phyloP scores from a whole-genome alignment of 108 stramenopile genomes.

The Nitzschia sp. region DNA sequence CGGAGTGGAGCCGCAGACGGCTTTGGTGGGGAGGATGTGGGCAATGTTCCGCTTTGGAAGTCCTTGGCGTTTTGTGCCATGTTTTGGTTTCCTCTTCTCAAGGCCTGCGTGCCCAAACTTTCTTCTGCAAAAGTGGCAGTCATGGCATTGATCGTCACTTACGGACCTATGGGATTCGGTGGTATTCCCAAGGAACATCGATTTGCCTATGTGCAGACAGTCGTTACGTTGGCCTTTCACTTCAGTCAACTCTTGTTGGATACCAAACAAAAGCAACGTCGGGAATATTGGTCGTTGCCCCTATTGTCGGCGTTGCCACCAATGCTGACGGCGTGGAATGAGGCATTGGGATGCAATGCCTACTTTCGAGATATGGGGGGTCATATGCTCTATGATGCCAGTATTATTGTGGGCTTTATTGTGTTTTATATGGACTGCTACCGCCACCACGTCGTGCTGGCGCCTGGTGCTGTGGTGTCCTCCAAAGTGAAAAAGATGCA shows the following conservation, averaged over 20 bases:
- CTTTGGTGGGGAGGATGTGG: neutral
- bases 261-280: conserved; percentile 10
- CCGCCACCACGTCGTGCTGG: neutral
- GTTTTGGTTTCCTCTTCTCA: conserved; percentile 30
- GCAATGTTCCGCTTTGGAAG: neutral
- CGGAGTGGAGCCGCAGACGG: neutral
- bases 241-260: conserved; percentile 12
- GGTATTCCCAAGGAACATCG: neutral
- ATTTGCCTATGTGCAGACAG: conserved; percentile 28
- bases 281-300: conserved; percentile 20
- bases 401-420: conserved; percentile 13
- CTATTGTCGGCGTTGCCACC: conserved; percentile 1
- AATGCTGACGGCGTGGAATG: conserved; percentile 17
- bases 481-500: too few relatives aligned
- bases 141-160: conserved; percentile 2
- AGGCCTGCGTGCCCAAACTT: conserved; percentile 13
- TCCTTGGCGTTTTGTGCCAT: neutral
- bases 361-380: conserved; percentile 22
- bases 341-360: conserved; percentile 17
- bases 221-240: conserved; percentile 18
- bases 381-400: conserved; percentile 22
- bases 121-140: neutral
- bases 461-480: too few relatives aligned
- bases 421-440: conserved; percentile 11
- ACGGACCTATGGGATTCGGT: neutral